These are phyloP conservation scores for Porpolomopsis calyptriformis DNA, from an alignment of 768 basidiomycete species.

Conservation along the genomic window DNA sequence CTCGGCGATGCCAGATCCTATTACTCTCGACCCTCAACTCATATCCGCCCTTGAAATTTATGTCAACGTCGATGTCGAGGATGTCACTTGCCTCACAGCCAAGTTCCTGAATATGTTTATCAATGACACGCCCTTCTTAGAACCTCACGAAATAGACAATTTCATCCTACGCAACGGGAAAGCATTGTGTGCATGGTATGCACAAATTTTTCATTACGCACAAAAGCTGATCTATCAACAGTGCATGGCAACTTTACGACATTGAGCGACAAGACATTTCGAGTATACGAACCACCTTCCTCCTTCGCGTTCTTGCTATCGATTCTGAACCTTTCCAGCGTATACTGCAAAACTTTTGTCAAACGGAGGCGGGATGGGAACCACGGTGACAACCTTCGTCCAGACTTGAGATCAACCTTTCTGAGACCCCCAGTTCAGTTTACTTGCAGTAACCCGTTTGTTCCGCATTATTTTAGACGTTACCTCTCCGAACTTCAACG, in stretches of 20 bases:
- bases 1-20: conserved; percentile 39
- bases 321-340: conserved; percentile 52
- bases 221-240: conserved; percentile 16
- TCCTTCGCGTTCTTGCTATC: conserved; percentile 51
- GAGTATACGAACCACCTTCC: conserved; percentile 40
- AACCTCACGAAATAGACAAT: conserved; percentile 61
- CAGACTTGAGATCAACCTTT: background rate
- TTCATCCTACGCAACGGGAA: conserved; percentile 56
- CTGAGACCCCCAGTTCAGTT: conserved; percentile 25
- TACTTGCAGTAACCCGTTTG: conserved; percentile 41
- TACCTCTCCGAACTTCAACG: conserved; percentile 47
- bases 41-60: conserved; percentile 45
- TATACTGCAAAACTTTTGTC: conserved; percentile 34
- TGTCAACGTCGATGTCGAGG: conserved; percentile 35
- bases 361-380: conserved; percentile 33
- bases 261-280: conserved; percentile 48
- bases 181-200: conserved; percentile 51
- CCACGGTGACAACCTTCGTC: conserved; percentile 30
- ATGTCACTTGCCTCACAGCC: conserved; percentile 41
- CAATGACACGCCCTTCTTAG: conserved; percentile 48
- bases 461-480: conserved; percentile 61
- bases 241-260: conserved; percentile 60
- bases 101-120: conserved; percentile 56
- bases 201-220: background rate
- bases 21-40: conserved; percentile 49